Percentiles rank a stretch among this genome's conserved stretches.
These are phyloP conservation scores for Scenedesmus sp. DNA, from an alignment of 163 green algal genomes.

Conservation along the genomic window DNA sequence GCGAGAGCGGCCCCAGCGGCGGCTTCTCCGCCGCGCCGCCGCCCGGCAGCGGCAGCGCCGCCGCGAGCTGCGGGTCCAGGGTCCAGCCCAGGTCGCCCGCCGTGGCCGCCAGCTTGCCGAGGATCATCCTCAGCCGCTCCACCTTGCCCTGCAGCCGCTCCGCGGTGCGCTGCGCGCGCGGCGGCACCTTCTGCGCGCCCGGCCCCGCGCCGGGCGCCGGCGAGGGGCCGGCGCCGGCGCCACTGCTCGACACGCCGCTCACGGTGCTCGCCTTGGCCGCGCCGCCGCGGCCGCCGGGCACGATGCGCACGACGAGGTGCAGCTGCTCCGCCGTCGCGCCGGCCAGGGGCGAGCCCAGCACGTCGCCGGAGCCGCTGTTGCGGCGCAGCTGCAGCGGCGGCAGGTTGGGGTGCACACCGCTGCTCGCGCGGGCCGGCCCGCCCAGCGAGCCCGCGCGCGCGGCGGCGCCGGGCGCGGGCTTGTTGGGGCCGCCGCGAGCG, in stretches of 20 bases:
- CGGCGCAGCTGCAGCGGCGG: constrained; percentile 8
- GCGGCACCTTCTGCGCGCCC: constrained; percentile 17
- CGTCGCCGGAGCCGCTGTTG: not conserved
- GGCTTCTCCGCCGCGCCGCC: not conserved
- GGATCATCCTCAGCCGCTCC: constrained; percentile 21
- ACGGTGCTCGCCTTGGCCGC: not conserved
- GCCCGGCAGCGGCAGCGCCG: not conserved
- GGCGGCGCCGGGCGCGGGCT: not conserved
- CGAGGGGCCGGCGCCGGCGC: not conserved
- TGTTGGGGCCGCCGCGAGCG: too few species aligned
- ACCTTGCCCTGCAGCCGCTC: constrained; percentile 21
- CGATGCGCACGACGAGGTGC: constrained; percentile 26
- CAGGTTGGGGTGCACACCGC: constrained; percentile 4
- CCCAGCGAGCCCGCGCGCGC: not conserved
- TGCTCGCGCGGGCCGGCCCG: not conserved
- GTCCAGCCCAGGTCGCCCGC: constrained; percentile 22
- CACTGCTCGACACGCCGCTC: not conserved
- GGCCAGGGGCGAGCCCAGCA: not conserved
- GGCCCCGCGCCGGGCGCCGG: not conserved
- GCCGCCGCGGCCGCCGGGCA: not conserved
- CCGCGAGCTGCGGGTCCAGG: constrained; percentile 18
- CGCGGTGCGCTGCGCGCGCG: constrained; percentile 1
- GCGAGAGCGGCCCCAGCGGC: too few species aligned
- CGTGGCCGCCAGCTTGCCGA: constrained; percentile 11
- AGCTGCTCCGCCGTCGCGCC: constrained; percentile 6